Evolutionary conservation across 345 rosid genomes (phyloP), one percentile per base, ranked within the genome.

Genomic region (Boechera stricta): DNA sequence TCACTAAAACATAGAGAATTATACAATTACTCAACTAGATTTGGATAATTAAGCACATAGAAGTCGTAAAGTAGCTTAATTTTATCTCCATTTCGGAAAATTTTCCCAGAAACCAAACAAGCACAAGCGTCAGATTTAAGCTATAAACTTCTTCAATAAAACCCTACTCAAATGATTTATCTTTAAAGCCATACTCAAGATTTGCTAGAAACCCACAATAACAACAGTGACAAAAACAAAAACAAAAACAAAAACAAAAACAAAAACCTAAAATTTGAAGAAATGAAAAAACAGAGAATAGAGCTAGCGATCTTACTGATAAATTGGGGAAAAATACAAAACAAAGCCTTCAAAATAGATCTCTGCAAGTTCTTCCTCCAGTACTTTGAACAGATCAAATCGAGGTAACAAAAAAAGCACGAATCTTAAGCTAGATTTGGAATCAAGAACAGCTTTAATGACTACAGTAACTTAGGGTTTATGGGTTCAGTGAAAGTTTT

Each of bases 381-480:
- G 32, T 41, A 86, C 86, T 80, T 84, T 78, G 87, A 82, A 85
- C 79, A 83, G 89, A 87, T 84, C 92, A 65, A 69, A 69, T 69
- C 80, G 21, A 16, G 10, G 48, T 13, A 48, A 48, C 10, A 2
- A 67, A 67, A 42, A 54, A 75, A 16, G n/a, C 55, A 13, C 32
- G 11, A 77, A 77, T 45, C 66, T 48, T 59, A 11, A 36, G 35
- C 21, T 11, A 36, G 33, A 70, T 69, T 64, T 29, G 2, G 60
- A 56, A 47, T 65, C 36, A 13, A 38, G 7, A 13, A 35, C 8
- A 24, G 66, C 66, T 59, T 5, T 33, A 52, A 21, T 10, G 26
- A 58, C 52, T 71, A 63, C 81, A 71, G 77, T 64, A n/a, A 53
- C 1, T 7, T 38, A 71, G 81, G 77, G 77, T 77, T 77, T 77